A percentile compares a stretch with the other conserved stretches of the same genome.
These are phyloP conservation scores for Durusdinium trenchii DNA, from an alignment of 73 alveolate genomes.

Conservation along the genomic window DNA sequence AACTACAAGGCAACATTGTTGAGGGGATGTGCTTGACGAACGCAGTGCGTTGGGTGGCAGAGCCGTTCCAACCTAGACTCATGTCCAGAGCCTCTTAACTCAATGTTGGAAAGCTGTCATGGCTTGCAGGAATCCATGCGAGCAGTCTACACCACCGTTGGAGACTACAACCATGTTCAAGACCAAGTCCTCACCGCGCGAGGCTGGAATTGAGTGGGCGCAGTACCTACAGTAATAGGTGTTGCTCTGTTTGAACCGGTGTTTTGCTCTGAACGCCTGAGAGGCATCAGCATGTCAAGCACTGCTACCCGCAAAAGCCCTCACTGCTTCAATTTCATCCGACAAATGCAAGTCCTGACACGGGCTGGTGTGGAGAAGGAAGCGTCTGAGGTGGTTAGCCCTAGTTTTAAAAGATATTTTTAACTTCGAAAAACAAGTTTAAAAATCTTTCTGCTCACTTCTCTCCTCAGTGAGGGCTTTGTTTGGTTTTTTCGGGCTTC, in stretches of 20 bases:
- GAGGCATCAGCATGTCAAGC: neutral
- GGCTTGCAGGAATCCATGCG: neutral
- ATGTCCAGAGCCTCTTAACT: too few relatives aligned
- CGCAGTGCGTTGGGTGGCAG: neutral
- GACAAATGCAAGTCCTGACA: neutral
- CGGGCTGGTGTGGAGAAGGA: neutral
- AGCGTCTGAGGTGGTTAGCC: neutral
- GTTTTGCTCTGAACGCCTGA: too few relatives aligned
- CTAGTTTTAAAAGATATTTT: too few relatives aligned
- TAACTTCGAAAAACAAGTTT: neutral
- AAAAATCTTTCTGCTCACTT: neutral
- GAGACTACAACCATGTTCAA: neutral
- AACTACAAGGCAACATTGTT: too few relatives aligned
- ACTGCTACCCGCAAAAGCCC: neutral
- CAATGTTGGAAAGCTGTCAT: neutral
- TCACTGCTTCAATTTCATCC: neutral
- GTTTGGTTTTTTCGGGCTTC: neutral
- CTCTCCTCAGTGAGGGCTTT: neutral
- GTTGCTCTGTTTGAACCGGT: too few relatives aligned
- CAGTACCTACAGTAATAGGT: too few relatives aligned
- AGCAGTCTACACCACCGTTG: neutral
- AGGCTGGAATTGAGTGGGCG: neutral
- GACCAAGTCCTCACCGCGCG: neutral
- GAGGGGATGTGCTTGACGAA: too few relatives aligned
- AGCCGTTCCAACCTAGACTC: neutral